Conservation (phyloP, 768 basidiomycete species). For the Melanogaster broomeanus region DNA sequence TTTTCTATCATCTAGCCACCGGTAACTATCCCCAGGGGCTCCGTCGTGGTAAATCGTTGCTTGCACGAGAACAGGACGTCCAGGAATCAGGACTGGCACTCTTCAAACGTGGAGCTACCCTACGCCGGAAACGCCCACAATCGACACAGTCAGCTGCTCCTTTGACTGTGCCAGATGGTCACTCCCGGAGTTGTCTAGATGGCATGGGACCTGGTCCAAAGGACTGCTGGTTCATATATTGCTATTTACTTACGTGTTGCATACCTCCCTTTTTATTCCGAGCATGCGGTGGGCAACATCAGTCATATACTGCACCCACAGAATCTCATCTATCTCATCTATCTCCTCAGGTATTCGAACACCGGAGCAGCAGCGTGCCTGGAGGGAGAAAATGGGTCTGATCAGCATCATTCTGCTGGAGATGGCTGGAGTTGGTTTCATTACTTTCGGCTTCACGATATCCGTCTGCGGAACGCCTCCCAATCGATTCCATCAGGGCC, state of each 20-base stretch:
- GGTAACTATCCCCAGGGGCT: conserved; percentile 73
- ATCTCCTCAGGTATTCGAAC: conserved; percentile 70
- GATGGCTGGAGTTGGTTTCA: conserved; percentile 94
- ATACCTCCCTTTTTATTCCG: conserved; percentile 78
- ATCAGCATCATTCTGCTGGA: conserved; percentile 74
- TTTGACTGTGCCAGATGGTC: conserved; percentile 35
- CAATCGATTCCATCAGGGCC: conserved; percentile 79
- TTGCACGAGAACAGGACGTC: conserved; percentile 87
- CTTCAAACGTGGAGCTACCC: conserved; percentile 82
- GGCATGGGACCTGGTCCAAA: conserved; percentile 86
- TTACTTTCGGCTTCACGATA: conserved; percentile 98
- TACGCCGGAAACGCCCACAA: conserved; percentile 66
- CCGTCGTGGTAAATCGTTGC: conserved; percentile 85
- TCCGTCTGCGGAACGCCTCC: conserved; percentile 89
- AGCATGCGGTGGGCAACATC: conserved; percentile 66
- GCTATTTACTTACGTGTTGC: conserved; percentile 78
- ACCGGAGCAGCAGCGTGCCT: conserved; percentile 93
- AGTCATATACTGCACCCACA: not conserved
- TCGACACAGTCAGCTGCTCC: conserved; percentile 42
- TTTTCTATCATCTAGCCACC: conserved; percentile 49
- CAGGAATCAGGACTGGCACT: conserved; percentile 91
- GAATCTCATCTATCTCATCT: conserved; percentile 17
- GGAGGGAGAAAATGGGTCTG: conserved; percentile 98
- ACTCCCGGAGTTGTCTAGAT: conserved; percentile 58
- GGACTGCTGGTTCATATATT: conserved; percentile 95